A percentile compares a stretch with the other conserved stretches of the same genome.
Evolutionary conservation across 768 basidiomycete species (phyloP).

Genomic region (Leccinum sublutescens): DNA sequence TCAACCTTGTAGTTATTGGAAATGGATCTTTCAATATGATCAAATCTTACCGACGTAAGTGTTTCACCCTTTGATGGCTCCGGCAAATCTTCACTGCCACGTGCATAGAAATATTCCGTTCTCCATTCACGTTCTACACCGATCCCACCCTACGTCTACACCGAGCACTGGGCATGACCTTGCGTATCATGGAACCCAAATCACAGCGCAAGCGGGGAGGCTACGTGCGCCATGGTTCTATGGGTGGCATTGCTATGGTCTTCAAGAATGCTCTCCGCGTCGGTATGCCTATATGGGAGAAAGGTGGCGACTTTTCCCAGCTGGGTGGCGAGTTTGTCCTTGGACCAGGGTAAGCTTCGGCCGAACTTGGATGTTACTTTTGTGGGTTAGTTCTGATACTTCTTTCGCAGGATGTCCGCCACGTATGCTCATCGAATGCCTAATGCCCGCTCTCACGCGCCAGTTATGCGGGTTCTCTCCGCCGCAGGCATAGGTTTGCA

Average conservation of each 20-base stretch:
- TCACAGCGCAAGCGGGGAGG: conserved; percentile 45
- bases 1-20: conserved; percentile 71
- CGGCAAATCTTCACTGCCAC: background rate
- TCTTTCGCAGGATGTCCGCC: conserved; percentile 51
- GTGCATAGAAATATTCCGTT: conserved; percentile 61
- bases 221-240: conserved; percentile 64
- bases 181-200: conserved; percentile 43
- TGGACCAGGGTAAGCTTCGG: conserved; percentile 55
- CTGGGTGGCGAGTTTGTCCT: conserved; percentile 90
- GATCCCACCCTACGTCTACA: conserved; percentile 74
- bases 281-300: conserved; percentile 81
- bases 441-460: conserved; percentile 67
- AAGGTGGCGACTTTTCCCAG: conserved; percentile 72
- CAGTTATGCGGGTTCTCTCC: conserved; percentile 65
- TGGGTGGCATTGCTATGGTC: conserved; percentile 74
- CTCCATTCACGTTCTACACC: conserved; percentile 74
- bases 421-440: conserved; percentile 86
- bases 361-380: conserved; percentile 6
- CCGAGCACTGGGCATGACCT: conserved; percentile 72
- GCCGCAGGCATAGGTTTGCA: conserved; percentile 49
- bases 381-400: conserved; percentile 3
- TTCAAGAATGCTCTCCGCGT: conserved; percentile 66
- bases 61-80: conserved; percentile 2
- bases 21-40: conserved; percentile 79
- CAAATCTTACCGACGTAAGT: conserved; percentile 64